Conservation (phyloP, 208 protist species). For the Acanthamoeba polyphaga region DNA sequence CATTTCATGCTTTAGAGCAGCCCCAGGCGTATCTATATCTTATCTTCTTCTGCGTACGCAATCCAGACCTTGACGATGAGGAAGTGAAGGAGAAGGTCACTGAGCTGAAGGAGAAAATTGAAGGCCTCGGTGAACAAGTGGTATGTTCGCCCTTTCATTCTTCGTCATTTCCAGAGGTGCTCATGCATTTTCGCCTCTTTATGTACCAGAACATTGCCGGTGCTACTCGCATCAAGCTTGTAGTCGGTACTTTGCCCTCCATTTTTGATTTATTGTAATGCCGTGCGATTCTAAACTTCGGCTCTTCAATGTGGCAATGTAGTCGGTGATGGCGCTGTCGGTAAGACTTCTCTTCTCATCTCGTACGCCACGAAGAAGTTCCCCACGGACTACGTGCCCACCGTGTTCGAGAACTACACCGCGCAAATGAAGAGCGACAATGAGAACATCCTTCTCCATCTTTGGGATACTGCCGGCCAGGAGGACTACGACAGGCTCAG, state of each 20-base stretch:
- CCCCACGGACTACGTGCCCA: constrained; percentile 82
- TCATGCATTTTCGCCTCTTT: not conserved
- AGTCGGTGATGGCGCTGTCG: constrained; percentile 68
- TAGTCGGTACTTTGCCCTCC: constrained; percentile 62
- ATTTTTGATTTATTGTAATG: not conserved
- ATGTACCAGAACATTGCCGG: constrained; percentile 40
- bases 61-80: constrained; percentile 53
- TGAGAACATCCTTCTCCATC: constrained; percentile 80
- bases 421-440: constrained; percentile 77
- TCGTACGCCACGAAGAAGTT: constrained; percentile 82
- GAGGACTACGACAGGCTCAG: constrained; percentile 86
- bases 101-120: constrained; percentile 42
- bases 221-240: constrained; percentile 83
- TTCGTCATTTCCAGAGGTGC: not conserved
- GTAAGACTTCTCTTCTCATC: constrained; percentile 83
- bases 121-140: constrained; percentile 65
- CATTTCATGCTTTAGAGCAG: no score
- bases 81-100: constrained; percentile 40
- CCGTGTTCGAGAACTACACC: constrained; percentile 83
- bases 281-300: no score
- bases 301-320: not conserved
- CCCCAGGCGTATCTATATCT: no score
- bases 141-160: not conserved
- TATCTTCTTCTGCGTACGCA: no score
- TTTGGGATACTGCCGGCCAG: constrained; percentile 88